These are phyloP conservation scores for Calonectria pseudoturangicola DNA, from an alignment of 2,329 filamentous ascomycete genomes.

Conservation along the genomic window DNA sequence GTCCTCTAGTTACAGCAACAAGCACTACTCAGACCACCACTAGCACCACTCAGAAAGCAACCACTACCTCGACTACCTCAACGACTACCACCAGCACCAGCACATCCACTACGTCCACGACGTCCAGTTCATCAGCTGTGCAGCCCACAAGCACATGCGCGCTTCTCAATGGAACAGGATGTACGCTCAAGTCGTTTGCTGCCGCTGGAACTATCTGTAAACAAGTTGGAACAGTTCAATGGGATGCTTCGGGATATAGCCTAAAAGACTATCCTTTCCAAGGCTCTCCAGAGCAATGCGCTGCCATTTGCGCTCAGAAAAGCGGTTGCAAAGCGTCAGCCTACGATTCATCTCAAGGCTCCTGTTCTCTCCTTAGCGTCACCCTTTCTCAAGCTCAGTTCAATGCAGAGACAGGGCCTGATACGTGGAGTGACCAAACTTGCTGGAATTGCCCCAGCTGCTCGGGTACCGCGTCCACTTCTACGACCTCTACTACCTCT, in stretches of 20 bases:
- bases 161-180: conserved; percentile 38
- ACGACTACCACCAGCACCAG: background rate
- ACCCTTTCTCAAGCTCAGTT: conserved; percentile 36
- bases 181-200: conserved; percentile 22
- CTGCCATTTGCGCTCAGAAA: conserved; percentile 41
- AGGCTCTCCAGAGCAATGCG: conserved; percentile 39
- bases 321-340: conserved; percentile 37
- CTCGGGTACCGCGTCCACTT: conserved; percentile 1
- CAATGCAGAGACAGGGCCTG: conserved; percentile 2
- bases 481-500: background rate
- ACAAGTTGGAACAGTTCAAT: conserved; percentile 23
- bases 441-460: conserved; percentile 46
- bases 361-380: conserved; percentile 38
- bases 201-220: conserved; percentile 25
- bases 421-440: conserved; percentile 42
- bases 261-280: conserved; percentile 38
- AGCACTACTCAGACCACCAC: conserved; percentile 7
- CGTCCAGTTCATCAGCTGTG: conserved; percentile 26
- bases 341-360: conserved; percentile 31
- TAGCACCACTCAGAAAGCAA: background rate
- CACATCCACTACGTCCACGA: background rate
- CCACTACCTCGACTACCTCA: conserved; percentile 18
- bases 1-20: conserved; percentile 15
- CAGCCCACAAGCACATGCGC: conserved; percentile 30
- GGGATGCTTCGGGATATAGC: conserved; percentile 32